These are phyloP conservation scores for Pseudocercospora fijiensis DNA, from an alignment of 2,329 filamentous ascomycete genomes.

Conservation along the genomic window DNA sequence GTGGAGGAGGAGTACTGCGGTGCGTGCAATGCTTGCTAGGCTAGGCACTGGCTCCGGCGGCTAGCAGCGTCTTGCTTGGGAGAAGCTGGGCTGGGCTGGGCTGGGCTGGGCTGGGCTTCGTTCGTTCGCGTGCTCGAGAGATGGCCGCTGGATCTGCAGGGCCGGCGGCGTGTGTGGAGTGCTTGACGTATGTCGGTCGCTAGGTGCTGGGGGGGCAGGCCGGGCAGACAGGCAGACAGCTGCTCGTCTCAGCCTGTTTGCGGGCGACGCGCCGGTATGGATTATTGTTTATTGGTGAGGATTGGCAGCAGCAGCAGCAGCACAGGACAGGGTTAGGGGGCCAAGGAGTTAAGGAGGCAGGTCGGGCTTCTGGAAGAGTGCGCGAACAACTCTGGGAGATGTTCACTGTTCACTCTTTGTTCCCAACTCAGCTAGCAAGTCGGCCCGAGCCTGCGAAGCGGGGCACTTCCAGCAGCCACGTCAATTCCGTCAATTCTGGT, in stretches of 20 bases:
- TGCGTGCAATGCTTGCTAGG: slow-evolving; percentile 5
- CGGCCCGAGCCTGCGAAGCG: background rate
- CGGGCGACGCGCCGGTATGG: background rate
- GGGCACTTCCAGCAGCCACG: background rate
- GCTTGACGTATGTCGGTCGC: slow-evolving; percentile 10
- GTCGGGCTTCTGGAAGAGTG: slow-evolving; percentile 12
- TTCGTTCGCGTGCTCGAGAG: background rate
- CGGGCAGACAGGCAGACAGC: background rate
- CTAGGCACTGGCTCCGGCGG: slow-evolving; percentile 3
- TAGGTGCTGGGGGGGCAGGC: no score
- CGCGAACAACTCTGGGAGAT: slow-evolving; percentile 5
- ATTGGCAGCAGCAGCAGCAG: background rate
- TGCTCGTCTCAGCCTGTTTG: slow-evolving; percentile 6
- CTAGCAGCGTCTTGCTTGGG: background rate
- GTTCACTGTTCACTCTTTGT: background rate
- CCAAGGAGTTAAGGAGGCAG: background rate
- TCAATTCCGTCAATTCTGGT: slow-evolving; percentile 3
- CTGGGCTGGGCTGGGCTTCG: background rate
- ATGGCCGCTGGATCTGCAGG: slow-evolving; percentile 3
- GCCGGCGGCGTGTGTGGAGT: slow-evolving; percentile 14
- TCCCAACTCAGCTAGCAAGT: background rate
- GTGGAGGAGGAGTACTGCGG: background rate
- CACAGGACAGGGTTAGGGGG: background rate
- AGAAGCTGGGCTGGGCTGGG: background rate
- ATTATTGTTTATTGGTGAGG: background rate